Percentiles rank a stretch among this genome's conserved stretches.
phyloP scores from a whole-genome alignment of 768 basidiomycete species.

The Cubamyces lactineus region DNA sequence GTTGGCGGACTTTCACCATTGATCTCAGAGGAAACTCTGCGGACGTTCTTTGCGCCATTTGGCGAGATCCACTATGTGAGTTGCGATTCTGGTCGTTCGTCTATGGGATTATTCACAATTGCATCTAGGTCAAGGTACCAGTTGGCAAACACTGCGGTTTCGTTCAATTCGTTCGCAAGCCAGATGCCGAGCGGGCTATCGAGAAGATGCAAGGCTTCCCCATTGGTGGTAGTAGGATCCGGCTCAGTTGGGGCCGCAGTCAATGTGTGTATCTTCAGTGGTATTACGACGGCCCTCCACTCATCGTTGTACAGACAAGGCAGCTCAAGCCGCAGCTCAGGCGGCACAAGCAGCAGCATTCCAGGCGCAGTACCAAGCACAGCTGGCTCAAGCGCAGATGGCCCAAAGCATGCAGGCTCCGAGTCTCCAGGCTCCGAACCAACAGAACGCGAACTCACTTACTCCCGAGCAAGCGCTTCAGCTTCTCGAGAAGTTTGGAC shows the following conservation, averaged over 20 bases:
- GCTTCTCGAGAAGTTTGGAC: conserved; percentile 38
- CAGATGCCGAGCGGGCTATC: conserved; percentile 90
- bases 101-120: conserved; percentile 16
- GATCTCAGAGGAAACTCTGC: conserved; percentile 88
- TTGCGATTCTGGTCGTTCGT: conserved; percentile 18
- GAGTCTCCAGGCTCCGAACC: conserved; percentile 6
- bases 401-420: conserved; percentile 3
- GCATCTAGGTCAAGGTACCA: conserved; percentile 86
- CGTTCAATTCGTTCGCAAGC: conserved; percentile 91
- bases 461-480: conserved; percentile 40
- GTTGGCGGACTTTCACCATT: conserved; percentile 89
- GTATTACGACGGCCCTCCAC: not conserved
- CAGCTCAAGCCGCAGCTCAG: conserved; percentile 87
- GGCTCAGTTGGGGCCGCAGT: conserved; percentile 91
- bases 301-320: conserved; percentile 66
- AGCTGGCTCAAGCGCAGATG: conserved; percentile 9
- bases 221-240: conserved; percentile 88
- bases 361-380: conserved; percentile 42
- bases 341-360: conserved; percentile 72
- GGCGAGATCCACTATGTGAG: conserved; percentile 91
- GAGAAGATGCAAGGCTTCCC: conserved; percentile 98
- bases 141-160: conserved; percentile 96
- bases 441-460: conserved; percentile 22
- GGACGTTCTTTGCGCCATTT: conserved; percentile 91
- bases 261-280: conserved; percentile 63